A percentile compares a stretch with the other conserved stretches of the same genome.
Evolutionary conservation across 495 filamentous ascomycete species (phyloP).

Genomic region (Melanomma pulvis-pyrius): DNA sequence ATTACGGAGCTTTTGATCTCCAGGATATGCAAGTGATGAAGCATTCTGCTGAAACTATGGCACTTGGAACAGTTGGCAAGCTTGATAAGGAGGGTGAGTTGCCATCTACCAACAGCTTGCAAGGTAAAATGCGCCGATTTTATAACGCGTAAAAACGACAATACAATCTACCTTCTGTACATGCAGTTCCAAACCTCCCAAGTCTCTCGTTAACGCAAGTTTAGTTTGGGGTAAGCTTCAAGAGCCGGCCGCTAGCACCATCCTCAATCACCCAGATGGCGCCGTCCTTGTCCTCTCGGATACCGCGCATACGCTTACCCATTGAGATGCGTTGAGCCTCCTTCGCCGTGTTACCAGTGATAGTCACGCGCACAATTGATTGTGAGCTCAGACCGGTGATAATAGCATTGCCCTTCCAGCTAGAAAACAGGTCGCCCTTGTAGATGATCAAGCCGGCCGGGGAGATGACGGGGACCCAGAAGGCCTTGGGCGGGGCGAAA

Average conservation of each 20-base stretch:
- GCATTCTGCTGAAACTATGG: neutral
- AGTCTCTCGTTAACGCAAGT: conserved; percentile 9
- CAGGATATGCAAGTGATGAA: neutral
- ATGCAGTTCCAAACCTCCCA: conserved; percentile 1
- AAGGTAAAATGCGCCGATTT: neutral
- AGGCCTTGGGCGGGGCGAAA: conserved; percentile 15
- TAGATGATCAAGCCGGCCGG: conserved; percentile 27
- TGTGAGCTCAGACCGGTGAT: conserved; percentile 19
- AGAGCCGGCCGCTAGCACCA: conserved; percentile 17
- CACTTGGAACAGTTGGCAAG: neutral
- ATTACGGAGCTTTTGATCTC: no score
- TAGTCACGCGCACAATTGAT: conserved; percentile 21
- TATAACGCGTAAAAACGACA: neutral
- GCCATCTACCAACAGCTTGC: neutral
- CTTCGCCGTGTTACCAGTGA: conserved; percentile 17
- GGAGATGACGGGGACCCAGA: conserved; percentile 25
- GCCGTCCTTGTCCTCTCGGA: conserved; percentile 23
- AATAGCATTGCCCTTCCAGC: conserved; percentile 26
- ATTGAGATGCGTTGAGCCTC: conserved; percentile 25
- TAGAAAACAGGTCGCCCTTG: conserved; percentile 21
- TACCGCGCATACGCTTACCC: conserved; percentile 24
- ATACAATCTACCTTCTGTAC: neutral
- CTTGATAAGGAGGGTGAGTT: neutral
- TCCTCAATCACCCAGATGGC: conserved; percentile 24
- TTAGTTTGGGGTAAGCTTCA: conserved; percentile 26